Conservation (phyloP, 106 monocot species). For the Allium fistulosum region DNA sequence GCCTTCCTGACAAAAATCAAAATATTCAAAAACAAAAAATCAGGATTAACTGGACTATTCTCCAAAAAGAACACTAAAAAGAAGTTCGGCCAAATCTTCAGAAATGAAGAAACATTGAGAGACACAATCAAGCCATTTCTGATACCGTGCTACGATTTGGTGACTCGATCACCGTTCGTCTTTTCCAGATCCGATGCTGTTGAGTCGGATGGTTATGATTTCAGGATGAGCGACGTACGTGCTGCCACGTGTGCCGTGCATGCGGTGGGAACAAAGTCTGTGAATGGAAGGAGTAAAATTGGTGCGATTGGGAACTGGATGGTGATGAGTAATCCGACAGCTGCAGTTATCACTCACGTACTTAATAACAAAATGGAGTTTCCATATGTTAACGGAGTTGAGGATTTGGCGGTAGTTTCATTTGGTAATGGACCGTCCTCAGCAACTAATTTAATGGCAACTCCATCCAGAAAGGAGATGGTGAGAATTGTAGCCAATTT, state of each 20-base stretch:
- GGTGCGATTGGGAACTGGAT: slow-evolving; percentile 29
- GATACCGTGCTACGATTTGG: slow-evolving; percentile 64
- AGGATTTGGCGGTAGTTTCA: slow-evolving; percentile 51
- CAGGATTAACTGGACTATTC: background rate
- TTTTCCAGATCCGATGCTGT: slow-evolving; percentile 69
- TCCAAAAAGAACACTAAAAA: background rate
- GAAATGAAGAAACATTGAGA: slow-evolving; percentile 29
- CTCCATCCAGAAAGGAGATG: slow-evolving; percentile 18
- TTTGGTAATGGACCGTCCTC: slow-evolving; percentile 11
- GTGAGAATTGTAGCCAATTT: slow-evolving; percentile 19
- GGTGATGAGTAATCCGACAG: slow-evolving; percentile 52
- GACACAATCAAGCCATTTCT: slow-evolving; percentile 55
- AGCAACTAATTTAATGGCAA: background rate
- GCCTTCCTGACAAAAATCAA: slow-evolving; percentile 21
- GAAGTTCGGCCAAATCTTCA: background rate
- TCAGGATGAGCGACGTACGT: slow-evolving; percentile 8
- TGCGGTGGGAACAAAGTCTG: slow-evolving; percentile 10
- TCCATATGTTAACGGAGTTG: slow-evolving; percentile 39
- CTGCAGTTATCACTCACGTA: slow-evolving; percentile 63
- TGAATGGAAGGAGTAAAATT: slow-evolving; percentile 22
- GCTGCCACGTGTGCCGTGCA: slow-evolving; percentile 44
- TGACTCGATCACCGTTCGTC: slow-evolving; percentile 42
- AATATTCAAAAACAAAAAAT: background rate
- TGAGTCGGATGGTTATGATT: slow-evolving; percentile 44
- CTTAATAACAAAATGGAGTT: slow-evolving; percentile 71